A percentile compares a stretch with the other conserved stretches of the same genome.
Evolutionary conservation across 306 rosid species (phyloP).

Genomic region (Astragalus glycyphyllos): DNA sequence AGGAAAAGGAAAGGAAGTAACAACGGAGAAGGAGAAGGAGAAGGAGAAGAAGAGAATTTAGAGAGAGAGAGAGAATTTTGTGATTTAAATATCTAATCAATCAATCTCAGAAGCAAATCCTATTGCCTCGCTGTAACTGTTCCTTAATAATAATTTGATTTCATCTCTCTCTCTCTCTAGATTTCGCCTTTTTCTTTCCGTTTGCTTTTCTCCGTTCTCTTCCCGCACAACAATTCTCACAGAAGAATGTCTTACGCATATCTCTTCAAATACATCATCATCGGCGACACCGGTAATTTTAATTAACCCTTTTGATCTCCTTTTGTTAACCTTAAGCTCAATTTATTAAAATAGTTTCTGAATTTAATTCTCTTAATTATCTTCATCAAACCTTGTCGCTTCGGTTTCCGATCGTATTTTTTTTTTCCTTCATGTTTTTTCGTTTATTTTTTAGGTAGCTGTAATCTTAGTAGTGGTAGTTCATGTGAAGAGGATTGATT

Average conservation of each 20-base stretch:
- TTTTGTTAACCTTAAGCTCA: conserved; percentile 23
- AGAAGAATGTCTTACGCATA: conserved; percentile 87
- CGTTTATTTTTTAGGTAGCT: not conserved
- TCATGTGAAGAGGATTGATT: conserved; percentile 7
- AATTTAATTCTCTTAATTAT: conserved; percentile 17
- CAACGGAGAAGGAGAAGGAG: not conserved
- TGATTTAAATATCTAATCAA: too few species aligned
- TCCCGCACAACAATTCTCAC: not conserved
- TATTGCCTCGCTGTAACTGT: conserved; percentile 39
- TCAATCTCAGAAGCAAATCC: not conserved
- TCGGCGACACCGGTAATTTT: conserved; percentile 90
- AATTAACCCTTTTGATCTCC: conserved; percentile 13
- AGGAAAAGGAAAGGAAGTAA: not conserved
- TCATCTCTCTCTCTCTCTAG: conserved; percentile 3
- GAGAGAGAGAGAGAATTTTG: too few species aligned
- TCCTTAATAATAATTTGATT: not conserved
- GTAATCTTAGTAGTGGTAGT: not conserved
- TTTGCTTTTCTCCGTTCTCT: not conserved
- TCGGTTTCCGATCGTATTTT: conserved; percentile 32
- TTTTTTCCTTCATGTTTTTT: not conserved
- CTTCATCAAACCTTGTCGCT: conserved; percentile 5
- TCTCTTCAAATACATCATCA: conserved; percentile 97
- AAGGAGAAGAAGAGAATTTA: not conserved
- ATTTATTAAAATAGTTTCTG: not conserved
- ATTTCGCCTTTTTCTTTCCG: not conserved